Percentiles rank a stretch among this genome's conserved stretches.
These are phyloP conservation scores for Orobanche coerulescens DNA, from an alignment of 257 asterid species.

Conservation along the genomic window DNA sequence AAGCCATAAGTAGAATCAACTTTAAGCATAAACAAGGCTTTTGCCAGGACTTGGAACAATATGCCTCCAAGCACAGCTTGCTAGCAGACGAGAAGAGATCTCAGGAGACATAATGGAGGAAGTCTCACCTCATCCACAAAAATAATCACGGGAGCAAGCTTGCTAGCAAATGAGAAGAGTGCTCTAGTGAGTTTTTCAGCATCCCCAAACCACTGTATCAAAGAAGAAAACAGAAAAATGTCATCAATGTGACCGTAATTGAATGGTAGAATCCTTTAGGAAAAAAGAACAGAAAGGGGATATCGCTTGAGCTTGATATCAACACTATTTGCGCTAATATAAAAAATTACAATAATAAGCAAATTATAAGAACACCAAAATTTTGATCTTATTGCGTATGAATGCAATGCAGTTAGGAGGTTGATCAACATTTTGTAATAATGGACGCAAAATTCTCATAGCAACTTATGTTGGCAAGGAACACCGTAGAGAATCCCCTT, in stretches of 20 bases:
- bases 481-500: not conserved
- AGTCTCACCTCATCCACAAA: slow-evolving; percentile 89
- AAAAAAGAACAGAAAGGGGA: not conserved
- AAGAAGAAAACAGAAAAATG: slow-evolving; percentile 22
- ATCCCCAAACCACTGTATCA: slow-evolving; percentile 98
- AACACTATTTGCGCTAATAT: slow-evolving; percentile 7
- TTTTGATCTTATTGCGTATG: no score
- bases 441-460: not conserved
- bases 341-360: not conserved
- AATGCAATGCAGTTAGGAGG: not conserved
- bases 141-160: slow-evolving; percentile 90
- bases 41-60: not conserved
- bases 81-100: no score
- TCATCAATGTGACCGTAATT: not conserved
- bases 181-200: slow-evolving; percentile 96
- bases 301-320: slow-evolving; percentile 3
- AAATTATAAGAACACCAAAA: slow-evolving; percentile 9
- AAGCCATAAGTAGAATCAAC: not conserved
- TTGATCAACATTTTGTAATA: not conserved
- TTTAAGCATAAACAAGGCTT: slow-evolving; percentile 1
- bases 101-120: slow-evolving; percentile 11
- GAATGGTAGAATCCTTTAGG: not conserved
- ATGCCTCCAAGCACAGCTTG: slow-evolving; percentile 4
- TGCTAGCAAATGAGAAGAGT: slow-evolving; percentile 96
- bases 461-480: no score